Evolutionary conservation across 306 rosid genomes (phyloP).

Genomic region (Sesbania bispinosa): DNA sequence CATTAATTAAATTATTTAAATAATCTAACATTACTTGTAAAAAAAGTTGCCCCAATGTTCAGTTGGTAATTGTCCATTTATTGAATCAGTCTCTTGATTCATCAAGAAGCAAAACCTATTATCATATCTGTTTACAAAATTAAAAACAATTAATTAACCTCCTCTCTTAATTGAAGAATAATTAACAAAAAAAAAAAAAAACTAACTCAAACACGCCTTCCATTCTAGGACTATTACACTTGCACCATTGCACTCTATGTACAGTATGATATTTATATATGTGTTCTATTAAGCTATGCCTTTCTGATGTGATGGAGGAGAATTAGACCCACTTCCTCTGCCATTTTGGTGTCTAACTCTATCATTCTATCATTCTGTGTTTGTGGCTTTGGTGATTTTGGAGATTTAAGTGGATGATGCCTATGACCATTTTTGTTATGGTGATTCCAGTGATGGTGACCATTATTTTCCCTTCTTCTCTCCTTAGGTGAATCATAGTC

Average conservation of each 20-base stretch:
- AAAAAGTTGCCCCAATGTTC: too few species aligned
- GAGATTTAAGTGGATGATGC: constrained; percentile 33
- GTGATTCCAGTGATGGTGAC: constrained; percentile 21
- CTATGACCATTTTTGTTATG: constrained; percentile 13
- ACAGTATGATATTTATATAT: constrained; percentile 13
- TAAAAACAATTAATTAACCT: background rate
- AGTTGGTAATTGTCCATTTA: constrained; percentile 33
- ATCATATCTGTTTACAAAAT: too few species aligned
- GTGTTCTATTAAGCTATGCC: constrained; percentile 11
- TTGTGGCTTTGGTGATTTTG: constrained; percentile 39
- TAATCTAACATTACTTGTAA: too few species aligned
- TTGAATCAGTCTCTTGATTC: constrained; percentile 25
- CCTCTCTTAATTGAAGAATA: background rate
- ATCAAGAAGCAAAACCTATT: background rate
- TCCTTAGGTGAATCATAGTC: constrained; percentile 30
- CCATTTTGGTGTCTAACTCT: constrained; percentile 5
- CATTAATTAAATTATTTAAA: too few species aligned
- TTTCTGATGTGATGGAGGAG: constrained; percentile 35
- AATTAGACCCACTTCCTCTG: constrained; percentile 31
- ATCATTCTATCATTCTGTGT: constrained; percentile 38
- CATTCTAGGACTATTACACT: background rate
- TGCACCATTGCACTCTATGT: constrained; percentile 31
- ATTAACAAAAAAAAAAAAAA: background rate
- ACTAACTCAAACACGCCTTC: too few species aligned
- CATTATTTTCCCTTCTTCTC: constrained; percentile 30